phyloP scores from a whole-genome alignment of 1,139 yeast species.

The Geotrichum macrosporum region DNA sequence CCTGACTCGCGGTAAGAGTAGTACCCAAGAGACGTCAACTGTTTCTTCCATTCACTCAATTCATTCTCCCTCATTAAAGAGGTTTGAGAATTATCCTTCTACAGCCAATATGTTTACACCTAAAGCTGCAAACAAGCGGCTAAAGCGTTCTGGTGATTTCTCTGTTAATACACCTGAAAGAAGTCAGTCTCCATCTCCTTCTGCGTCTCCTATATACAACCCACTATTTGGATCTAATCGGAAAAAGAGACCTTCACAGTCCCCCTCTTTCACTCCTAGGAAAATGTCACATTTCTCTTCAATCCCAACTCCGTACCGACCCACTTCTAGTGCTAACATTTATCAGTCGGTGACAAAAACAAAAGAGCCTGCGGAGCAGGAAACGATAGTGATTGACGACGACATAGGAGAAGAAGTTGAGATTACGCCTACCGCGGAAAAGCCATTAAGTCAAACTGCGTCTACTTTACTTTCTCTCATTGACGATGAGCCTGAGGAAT shows the following conservation, averaged over 20 bases:
- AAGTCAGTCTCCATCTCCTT: neutral
- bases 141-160: no score
- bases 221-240: neutral
- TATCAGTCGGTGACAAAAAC: slow-evolving; percentile 5
- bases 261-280: neutral
- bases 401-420: slow-evolving; percentile 1
- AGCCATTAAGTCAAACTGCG: slow-evolving; percentile 59
- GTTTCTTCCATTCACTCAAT: neutral
- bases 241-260: neutral
- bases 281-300: neutral
- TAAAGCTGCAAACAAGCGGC: neutral
- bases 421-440: slow-evolving; percentile 16
- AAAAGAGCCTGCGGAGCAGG: neutral
- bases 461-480: slow-evolving; percentile 58
- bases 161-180: neutral
- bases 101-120: neutral
- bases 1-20: no score
- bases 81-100: neutral
- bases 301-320: slow-evolving; percentile 10
- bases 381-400: neutral
- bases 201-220: neutral
- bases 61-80: neutral
- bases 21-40: no score
- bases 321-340: slow-evolving; percentile 6
- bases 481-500: slow-evolving; percentile 40